Evolutionary conservation across 139 green algal genomes (phyloP).

Genomic region (Chlamydomonas schloesseri): DNA sequence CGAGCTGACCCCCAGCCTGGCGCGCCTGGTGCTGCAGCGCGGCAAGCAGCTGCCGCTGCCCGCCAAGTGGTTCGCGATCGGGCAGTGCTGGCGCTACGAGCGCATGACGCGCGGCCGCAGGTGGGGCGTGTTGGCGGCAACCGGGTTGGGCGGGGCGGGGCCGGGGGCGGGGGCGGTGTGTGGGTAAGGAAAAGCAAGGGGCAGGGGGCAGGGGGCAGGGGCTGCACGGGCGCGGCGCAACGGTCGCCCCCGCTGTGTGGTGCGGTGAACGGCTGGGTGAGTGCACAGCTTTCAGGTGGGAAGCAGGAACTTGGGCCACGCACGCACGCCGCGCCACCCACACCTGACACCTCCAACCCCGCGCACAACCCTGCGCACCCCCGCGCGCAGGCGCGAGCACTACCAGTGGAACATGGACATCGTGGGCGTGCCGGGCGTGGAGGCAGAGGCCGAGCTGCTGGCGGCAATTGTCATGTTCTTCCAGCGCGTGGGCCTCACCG

Average conservation of each 20-base stretch:
- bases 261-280: too few species aligned
- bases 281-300: too few species aligned
- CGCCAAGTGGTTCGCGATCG: conserved; percentile 97
- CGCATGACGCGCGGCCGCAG: conserved; percentile 91
- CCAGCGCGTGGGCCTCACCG: conserved; percentile 77
- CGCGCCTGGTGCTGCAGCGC: conserved; percentile 80
- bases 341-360: too few species aligned
- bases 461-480: conserved; percentile 94
- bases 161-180: not conserved
- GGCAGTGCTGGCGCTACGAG: conserved; percentile 98
- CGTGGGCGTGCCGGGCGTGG: conserved; percentile 83
- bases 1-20: conserved; percentile 96
- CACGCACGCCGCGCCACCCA: too few species aligned
- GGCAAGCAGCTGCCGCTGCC: conserved; percentile 84
- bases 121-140: conserved; percentile 1
- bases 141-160: not conserved
- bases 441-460: conserved; percentile 96
- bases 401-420: conserved; percentile 99
- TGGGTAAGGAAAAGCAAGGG: not conserved
- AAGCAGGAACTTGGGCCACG: too few species aligned
- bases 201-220: too few species aligned
- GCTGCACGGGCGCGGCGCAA: too few species aligned
- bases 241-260: too few species aligned
- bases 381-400: conserved; percentile 85
- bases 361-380: not conserved